Evolutionary conservation across 306 rosid species (phyloP), one percentile per base, ranked within the genome.

Genomic region (Quercus wislizeni): DNA sequence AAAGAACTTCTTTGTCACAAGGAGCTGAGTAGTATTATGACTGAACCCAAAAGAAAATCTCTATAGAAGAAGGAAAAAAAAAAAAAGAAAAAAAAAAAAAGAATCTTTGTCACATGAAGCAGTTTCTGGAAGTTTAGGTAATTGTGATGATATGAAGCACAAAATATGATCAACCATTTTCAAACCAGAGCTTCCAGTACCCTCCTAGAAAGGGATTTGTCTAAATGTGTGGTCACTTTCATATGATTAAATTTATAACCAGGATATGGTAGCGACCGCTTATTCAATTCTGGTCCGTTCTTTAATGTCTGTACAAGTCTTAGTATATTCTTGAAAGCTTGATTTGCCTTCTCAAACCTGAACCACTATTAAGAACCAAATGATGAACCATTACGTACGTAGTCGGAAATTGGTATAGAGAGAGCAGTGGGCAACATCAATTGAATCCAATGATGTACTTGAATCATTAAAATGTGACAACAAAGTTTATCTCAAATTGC

Each of bases 221-320:
- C 64, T 9, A 4, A 21, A 56, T 63, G 62, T 63, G 62, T 23
- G 63, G 67, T 73, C 78, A 79, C 72, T 58, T 51, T 73, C 73
- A 31, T 21, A 30, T 30, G 54, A 51, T 52, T 41, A 41, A 41
- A 41, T 41, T 41, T 21, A 3, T 12, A 12, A 23, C 58, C 28
- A 49, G 21, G 17, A 49, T 27, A 25, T 11, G 1, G 6, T 23
- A 67, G 55, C 20, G 18, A 30, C 69, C 14, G 20, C 7, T 6
- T 11, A 31, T 77, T 30, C 55, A 73, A 30, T 14, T 52, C 1
- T 28, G 31, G 49, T 71, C 76, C 27, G 71, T 78, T 78, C 71
- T 25, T 30, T 12, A 13, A 25, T 56, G 49, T 70, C 68, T 78
- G 28, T 41, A 41, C 81, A 10, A 78, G 41, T 6, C 21, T 5